Conservation (phyloP, 495 filamentous ascomycete genomes). For the Durotheca rogersii region DNA sequence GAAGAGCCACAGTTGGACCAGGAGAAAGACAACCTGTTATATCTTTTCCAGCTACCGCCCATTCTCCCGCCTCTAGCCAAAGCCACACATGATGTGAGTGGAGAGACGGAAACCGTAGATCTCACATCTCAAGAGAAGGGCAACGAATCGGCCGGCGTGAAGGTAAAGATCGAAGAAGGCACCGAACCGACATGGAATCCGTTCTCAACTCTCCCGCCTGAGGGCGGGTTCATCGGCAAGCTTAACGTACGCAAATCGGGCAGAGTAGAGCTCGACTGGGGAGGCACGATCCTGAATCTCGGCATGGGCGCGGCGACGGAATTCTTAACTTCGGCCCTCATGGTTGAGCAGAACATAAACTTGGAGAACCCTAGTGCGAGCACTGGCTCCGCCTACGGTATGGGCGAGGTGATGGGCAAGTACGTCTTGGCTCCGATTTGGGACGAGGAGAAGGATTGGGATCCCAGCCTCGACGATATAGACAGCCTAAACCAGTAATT, state of each 20-base stretch:
- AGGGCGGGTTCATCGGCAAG: slow-evolving; percentile 58
- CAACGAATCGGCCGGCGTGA: slow-evolving; percentile 12
- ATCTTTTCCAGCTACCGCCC: slow-evolving; percentile 66
- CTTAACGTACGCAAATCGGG: slow-evolving; percentile 61
- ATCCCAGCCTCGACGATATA: slow-evolving; percentile 29
- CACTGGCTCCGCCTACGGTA: slow-evolving; percentile 51
- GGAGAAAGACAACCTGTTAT: slow-evolving; percentile 53
- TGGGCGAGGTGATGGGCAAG: slow-evolving; percentile 60
- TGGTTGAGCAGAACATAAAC: slow-evolving; percentile 46
- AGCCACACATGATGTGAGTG: slow-evolving; percentile 21
- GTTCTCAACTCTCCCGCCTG: slow-evolving; percentile 34
- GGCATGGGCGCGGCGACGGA: slow-evolving; percentile 43
- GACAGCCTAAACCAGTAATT: slow-evolving; percentile 5
- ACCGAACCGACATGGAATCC: slow-evolving; percentile 22
- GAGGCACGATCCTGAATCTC: slow-evolving; percentile 52
- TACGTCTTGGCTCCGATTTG: slow-evolving; percentile 58
- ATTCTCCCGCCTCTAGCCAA: slow-evolving; percentile 56
- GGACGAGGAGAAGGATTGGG: slow-evolving; percentile 51
- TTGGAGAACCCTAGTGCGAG: slow-evolving; percentile 41
- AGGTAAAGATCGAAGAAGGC: slow-evolving; percentile 34
- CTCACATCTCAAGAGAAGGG: slow-evolving; percentile 40
- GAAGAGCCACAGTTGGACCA: slow-evolving; percentile 7
- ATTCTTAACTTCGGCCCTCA: slow-evolving; percentile 48
- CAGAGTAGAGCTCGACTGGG: slow-evolving; percentile 61
- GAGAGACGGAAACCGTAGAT: slow-evolving; percentile 30